Base-by-base conservation (phyloP, 164 flowering plant genomes). In the Akebia trifoliata region DNA sequence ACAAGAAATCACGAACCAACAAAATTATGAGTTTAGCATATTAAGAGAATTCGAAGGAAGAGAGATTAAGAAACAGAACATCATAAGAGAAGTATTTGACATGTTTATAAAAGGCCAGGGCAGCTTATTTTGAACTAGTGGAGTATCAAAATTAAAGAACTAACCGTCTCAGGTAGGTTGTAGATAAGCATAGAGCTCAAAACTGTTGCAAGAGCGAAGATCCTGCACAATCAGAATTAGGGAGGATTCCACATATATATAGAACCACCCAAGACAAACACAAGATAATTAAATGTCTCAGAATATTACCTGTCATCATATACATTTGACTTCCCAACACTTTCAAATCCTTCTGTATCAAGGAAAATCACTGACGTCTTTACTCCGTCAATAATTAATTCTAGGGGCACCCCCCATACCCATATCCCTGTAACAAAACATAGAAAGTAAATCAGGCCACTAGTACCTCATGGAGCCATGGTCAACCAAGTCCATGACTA, bases 271-370 rank as follows among this genome's bases (percentile, higher is more conserved):
- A 40, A 55, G 12, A 4, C 32, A 56, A 39, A 40, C 34, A 18
- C 12, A 57, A 58, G 30, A 61, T 26, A 17, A 51, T 31, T 44
- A 2, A 15, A 63, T 25, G n/a, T 59, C 31, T 59, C 21, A 42
- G 38, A 62, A 56, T 18, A 20, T 62, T 71, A 90, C 99, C 99
- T 61, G 69, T 90, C 99, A 81, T 90, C 97, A 68, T 94, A 94
- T 14, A 94, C 96, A 75, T 90, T 94, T 46, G 99, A 94, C 76
- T 94, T 94, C 61, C 99, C 99, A 77, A 90, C 63, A 74, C 99
- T 94, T 79, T 94, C 99, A 85, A 94, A 94, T 59, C 99, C 99
- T 72, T 94, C 97, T 9, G 99, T 94, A 59, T 94, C 99, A 69
- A 93, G 92, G 75, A 82, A 93, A 68, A 93, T 60, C 39, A 93